These are phyloP conservation scores for Penicillium sp. DNA, from an alignment of 2,329 filamentous ascomycete species.

Conservation along the genomic window DNA sequence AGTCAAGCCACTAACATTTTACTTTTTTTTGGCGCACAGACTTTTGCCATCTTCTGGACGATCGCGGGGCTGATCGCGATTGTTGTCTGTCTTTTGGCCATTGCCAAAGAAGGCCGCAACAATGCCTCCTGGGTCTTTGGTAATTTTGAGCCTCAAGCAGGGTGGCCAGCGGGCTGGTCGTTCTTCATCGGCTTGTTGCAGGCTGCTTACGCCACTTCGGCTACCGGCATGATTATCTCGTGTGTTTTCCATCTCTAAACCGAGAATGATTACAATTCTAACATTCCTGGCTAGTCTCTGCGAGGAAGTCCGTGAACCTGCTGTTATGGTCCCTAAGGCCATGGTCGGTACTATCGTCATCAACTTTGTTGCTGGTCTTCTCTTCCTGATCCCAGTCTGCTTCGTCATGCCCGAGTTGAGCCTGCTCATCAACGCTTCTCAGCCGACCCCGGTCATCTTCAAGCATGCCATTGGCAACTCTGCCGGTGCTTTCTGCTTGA, in stretches of 20 bases:
- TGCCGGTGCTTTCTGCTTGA: constrained; percentile 72
- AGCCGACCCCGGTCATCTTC: constrained; percentile 76
- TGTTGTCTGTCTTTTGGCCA: constrained; percentile 70
- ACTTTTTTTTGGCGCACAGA: constrained; percentile 57
- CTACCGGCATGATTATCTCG: constrained; percentile 78
- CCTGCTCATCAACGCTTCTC: constrained; percentile 67
- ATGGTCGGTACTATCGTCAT: constrained; percentile 71
- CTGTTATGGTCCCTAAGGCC: constrained; percentile 69
- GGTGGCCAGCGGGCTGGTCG: constrained; percentile 72
- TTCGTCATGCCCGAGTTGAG: constrained; percentile 74
- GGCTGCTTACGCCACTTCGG: constrained; percentile 70
- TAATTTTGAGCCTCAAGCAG: constrained; percentile 65
- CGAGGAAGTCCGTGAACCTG: constrained; percentile 69
- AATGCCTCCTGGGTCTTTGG: constrained; percentile 62
- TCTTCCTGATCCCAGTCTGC: constrained; percentile 73
- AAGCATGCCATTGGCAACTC: constrained; percentile 73
- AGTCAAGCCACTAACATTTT: constrained; percentile 37
- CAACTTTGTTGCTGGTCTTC: constrained; percentile 66
- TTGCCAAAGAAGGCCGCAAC: constrained; percentile 72
- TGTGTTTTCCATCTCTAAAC: constrained; percentile 51
- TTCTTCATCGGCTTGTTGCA: constrained; percentile 73
- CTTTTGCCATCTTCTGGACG: constrained; percentile 75
- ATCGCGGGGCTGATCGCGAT: constrained; percentile 64
- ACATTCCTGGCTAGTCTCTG: constrained; percentile 57
- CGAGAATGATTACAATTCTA: constrained; percentile 3